phyloP scores from a whole-genome alignment of 2,329 filamentous ascomycete species.

The Cryoendolithus antarcticus region DNA sequence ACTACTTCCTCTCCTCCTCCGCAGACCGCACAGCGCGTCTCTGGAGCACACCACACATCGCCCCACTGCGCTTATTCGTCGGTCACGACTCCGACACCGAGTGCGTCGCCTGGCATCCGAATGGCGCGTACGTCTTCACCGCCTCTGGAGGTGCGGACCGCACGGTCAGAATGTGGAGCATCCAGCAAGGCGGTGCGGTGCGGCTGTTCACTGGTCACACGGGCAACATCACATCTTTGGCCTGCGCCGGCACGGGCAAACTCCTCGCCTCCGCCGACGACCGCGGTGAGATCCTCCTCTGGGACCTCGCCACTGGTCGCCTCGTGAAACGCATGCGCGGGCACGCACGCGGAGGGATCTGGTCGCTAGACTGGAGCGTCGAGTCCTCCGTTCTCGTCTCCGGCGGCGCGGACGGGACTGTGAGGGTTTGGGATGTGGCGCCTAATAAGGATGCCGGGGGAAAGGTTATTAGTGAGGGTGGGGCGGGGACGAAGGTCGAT shows the following conservation, averaged over 20 bases:
- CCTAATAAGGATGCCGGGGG: constrained; percentile 35
- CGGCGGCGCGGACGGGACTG: constrained; percentile 81
- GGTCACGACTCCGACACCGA: constrained; percentile 93
- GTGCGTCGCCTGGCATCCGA: constrained; percentile 84
- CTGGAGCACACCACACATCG: constrained; percentile 88
- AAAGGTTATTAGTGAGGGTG: constrained; percentile 38
- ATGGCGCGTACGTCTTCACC: constrained; percentile 86
- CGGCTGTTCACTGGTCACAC: constrained; percentile 87
- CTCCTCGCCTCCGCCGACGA: constrained; percentile 84
- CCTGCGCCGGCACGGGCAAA: constrained; percentile 78
- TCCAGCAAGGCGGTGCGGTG: constrained; percentile 76
- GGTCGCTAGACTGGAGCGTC: constrained; percentile 83
- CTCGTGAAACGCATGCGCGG: constrained; percentile 87
- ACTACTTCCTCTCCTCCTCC: constrained; percentile 83
- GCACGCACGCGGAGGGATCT: constrained; percentile 86
- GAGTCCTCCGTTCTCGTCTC: constrained; percentile 86
- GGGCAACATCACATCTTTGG: constrained; percentile 71
- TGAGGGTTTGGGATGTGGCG: constrained; percentile 85
- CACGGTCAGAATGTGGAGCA: constrained; percentile 93
- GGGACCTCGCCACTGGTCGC: constrained; percentile 80
- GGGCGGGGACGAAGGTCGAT: constrained; percentile 38
- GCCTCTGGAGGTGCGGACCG: constrained; percentile 67
- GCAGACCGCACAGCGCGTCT: constrained; percentile 84
- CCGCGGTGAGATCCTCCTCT: constrained; percentile 81
- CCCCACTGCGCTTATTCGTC: constrained; percentile 73